phyloP scores from a whole-genome alignment of 306 rosid genomes.

The Malus domestica region ASM211411v1 NC_041804.1:322501-323000 shows the following conservation, averaged over 20 bases:
- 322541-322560: constrained; percentile 25
- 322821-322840: too few relatives aligned
- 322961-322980: neutral
- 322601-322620: neutral
- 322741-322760: neutral
- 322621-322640: neutral
- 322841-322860: too few relatives aligned
- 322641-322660: neutral
- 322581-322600: neutral
- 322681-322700: neutral
- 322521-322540: constrained; percentile 5
- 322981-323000: neutral
- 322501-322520: neutral
- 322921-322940: too few relatives aligned
- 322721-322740: neutral
- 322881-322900: neutral
- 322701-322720: neutral
- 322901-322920: neutral
- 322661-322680: neutral
- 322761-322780: too few relatives aligned
- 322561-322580: neutral
- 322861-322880: too few relatives aligned
- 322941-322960: neutral
- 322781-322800: too few relatives aligned
- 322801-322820: too few relatives aligned